Percentiles rank a stretch among this genome's conserved stretches.
phyloP scores from a whole-genome alignment of 257 asterid species.

The Solanum etuberosum region DNA sequence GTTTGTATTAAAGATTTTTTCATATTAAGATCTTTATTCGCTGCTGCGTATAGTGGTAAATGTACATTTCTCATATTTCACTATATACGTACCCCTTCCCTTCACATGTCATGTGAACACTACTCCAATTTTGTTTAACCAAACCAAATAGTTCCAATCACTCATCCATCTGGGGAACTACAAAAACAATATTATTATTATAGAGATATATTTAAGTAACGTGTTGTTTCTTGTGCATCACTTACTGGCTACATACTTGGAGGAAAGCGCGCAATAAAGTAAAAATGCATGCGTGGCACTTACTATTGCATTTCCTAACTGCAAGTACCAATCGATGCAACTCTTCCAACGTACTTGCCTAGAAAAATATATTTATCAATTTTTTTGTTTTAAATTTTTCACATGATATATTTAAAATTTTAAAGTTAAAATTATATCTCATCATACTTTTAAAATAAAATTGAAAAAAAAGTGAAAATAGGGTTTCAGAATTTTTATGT shows the following conservation, averaged over 20 bases:
- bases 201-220: neutral
- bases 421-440: no score
- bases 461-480: neutral
- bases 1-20: rapidly evolving
- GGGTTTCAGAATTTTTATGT: neutral
- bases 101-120: neutral
- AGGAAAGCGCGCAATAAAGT: neutral
- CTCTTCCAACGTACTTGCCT: no score
- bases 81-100: neutral
- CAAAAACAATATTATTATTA: neutral
- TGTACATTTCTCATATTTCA: no score
- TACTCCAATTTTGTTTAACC: neutral
- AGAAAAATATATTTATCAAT: neutral
- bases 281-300: neutral
- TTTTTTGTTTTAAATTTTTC: no score
- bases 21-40: no score
- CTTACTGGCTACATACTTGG: neutral
- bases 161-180: neutral
- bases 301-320: neutral
- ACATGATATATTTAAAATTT: no score
- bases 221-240: neutral
- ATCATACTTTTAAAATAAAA: no score
- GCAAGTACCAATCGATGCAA: neutral
- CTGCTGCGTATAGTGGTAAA: rapidly evolving
- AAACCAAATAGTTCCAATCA: neutral